These are phyloP conservation scores for Haematococcus lacustris DNA, from an alignment of 139 green algal species.

Conservation along the genomic window DNA sequence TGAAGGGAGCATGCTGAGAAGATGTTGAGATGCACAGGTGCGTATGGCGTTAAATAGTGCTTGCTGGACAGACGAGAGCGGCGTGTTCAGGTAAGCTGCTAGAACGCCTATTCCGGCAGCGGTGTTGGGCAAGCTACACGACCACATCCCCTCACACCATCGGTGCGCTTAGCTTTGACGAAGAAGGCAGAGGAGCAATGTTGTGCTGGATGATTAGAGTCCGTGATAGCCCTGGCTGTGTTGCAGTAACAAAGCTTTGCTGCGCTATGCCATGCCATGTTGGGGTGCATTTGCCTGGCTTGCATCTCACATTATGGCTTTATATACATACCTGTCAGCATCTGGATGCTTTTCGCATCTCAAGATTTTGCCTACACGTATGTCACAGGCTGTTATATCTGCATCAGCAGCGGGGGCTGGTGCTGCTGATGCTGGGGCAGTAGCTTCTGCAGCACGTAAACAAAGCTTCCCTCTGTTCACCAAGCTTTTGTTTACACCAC, in stretches of 20 bases:
- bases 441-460: no score
- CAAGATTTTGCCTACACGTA: slow-evolving; percentile 51
- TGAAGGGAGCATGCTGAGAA: not conserved
- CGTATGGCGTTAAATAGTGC: not conserved
- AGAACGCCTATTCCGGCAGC: no score
- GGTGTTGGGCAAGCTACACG: no score
- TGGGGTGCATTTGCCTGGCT: not conserved
- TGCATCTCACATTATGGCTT: not conserved
- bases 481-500: no score
- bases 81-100: not conserved
- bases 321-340: slow-evolving; percentile 36
- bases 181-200: no score
- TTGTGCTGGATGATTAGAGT: no score
- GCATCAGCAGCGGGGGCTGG: slow-evolving; percentile 8
- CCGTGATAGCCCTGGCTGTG: no score
- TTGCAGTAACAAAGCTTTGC: no score
- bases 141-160: no score
- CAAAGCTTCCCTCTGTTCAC: no score
- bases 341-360: slow-evolving; percentile 53
- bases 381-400: slow-evolving; percentile 35
- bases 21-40: not conserved
- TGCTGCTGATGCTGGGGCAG: not conserved
- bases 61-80: not conserved
- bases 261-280: not conserved
- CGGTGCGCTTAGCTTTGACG: no score